Conservation (phyloP, 2,329 filamentous ascomycete genomes). For the Aspergillus ruber region DNA sequence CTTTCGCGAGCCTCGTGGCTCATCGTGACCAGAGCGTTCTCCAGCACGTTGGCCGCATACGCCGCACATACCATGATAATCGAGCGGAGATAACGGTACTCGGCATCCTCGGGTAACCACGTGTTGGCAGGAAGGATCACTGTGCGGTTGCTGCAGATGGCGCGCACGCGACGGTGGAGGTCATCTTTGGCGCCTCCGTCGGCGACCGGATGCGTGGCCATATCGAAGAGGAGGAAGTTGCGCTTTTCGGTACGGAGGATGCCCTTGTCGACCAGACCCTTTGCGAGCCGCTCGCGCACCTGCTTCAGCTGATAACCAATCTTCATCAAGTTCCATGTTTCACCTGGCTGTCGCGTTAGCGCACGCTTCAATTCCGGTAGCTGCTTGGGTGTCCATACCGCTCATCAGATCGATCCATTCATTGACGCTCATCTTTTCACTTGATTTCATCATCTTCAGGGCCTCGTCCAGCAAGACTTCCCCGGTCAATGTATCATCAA, state of each 20-base stretch:
- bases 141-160: constrained; percentile 86
- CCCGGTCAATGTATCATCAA: constrained; percentile 92
- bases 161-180: constrained; percentile 85
- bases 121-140: constrained; percentile 80
- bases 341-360: constrained; percentile 52
- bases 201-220: constrained; percentile 96
- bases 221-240: constrained; percentile 99
- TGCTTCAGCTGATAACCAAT: constrained; percentile 99
- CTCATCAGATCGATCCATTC: constrained; percentile 99
- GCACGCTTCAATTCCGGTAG: constrained; percentile 5
- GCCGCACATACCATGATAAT: constrained; percentile 96
- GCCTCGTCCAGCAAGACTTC: constrained; percentile 97
- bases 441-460: constrained; percentile 99
- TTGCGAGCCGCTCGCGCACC: constrained; percentile 92
- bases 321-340: constrained; percentile 99
- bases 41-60: constrained; percentile 94
- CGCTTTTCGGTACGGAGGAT: constrained; percentile 97
- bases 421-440: constrained; percentile 99
- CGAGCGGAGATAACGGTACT: constrained; percentile 88
- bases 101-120: constrained; percentile 88
- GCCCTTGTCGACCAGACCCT: constrained; percentile 96
- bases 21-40: constrained; percentile 91
- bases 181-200: constrained; percentile 97
- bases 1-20: constrained; percentile 91
- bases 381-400: constrained; percentile 52